Conservation (phyloP, 2,329 filamentous ascomycete genomes). For the Botrytis elliptica region DNA sequence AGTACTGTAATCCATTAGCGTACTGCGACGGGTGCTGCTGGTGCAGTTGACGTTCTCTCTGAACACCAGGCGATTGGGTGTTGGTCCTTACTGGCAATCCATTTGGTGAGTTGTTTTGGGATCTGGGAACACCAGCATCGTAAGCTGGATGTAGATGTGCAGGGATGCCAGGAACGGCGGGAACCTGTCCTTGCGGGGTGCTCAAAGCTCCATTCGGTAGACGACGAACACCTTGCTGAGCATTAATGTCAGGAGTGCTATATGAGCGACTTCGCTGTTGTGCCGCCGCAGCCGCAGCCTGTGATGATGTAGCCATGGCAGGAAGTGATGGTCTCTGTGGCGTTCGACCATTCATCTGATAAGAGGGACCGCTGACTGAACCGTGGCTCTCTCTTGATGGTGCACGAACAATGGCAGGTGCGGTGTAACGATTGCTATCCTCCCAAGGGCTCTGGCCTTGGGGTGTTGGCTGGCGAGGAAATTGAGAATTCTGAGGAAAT, state of each 20-base stretch:
- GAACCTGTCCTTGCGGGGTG: slow-evolving; percentile 46
- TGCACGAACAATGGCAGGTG: slow-evolving; percentile 78
- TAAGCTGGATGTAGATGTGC: slow-evolving; percentile 61
- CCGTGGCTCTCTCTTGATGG: slow-evolving; percentile 75
- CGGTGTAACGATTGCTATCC: slow-evolving; percentile 79
- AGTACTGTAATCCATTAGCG: slow-evolving; percentile 39
- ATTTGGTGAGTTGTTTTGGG: slow-evolving; percentile 76
- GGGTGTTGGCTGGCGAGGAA: slow-evolving; percentile 71
- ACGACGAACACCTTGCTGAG: slow-evolving; percentile 52
- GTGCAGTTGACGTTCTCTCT: slow-evolving; percentile 54
- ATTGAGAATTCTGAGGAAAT: slow-evolving; percentile 78
- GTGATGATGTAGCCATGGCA: slow-evolving; percentile 58
- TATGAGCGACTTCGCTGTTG: slow-evolving; percentile 83
- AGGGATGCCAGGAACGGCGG: slow-evolving; percentile 74
- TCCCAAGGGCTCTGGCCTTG: slow-evolving; percentile 66
- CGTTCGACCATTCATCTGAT: slow-evolving; percentile 61
- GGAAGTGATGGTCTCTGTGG: slow-evolving; percentile 78
- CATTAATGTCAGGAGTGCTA: slow-evolving; percentile 92
- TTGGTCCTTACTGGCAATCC: slow-evolving; percentile 65
- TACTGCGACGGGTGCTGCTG: slow-evolving; percentile 43
- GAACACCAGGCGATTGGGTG: slow-evolving; percentile 68
- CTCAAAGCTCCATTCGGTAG: slow-evolving; percentile 51
- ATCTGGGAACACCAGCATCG: slow-evolving; percentile 68
- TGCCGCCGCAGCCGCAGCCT: slow-evolving; percentile 41
- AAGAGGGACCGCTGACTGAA: slow-evolving; percentile 49